Conservation (phyloP, 2,329 filamentous ascomycete species). For the Trichoderma endophyticum region DNA sequence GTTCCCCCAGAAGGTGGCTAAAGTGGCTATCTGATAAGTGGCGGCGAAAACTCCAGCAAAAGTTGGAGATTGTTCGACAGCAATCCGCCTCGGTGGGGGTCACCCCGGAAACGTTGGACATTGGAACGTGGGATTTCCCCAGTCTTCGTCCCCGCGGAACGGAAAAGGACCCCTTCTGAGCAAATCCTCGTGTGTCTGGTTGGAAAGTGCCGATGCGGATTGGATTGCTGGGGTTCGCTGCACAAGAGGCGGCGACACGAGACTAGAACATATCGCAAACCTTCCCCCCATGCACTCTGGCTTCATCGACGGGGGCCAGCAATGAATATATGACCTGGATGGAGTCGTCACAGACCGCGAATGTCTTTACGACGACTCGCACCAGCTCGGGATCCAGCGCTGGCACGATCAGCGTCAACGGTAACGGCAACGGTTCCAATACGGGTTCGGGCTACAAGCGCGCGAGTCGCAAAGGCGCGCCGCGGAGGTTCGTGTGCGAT, state of each 20-base stretch:
- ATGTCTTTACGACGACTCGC: slow-evolving; percentile 14
- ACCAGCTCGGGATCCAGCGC: slow-evolving; percentile 5
- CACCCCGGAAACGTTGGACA: slow-evolving; percentile 18
- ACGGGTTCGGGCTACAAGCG: slow-evolving; percentile 42
- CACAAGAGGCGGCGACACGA: slow-evolving; percentile 3
- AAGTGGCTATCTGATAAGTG: not conserved
- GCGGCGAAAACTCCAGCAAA: not conserved
- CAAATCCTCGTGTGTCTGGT: not conserved
- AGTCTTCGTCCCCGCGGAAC: slow-evolving; percentile 17
- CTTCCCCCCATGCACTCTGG: slow-evolving; percentile 11
- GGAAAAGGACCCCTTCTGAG: slow-evolving; percentile 2
- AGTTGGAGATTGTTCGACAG: not conserved
- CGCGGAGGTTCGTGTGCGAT: slow-evolving; percentile 58
- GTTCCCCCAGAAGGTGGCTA: not conserved
- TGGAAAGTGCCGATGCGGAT: not conserved
- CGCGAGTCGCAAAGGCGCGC: slow-evolving; percentile 50
- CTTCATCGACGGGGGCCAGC: slow-evolving; percentile 16
- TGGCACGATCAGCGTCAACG: slow-evolving; percentile 3
- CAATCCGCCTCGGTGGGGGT: slow-evolving; percentile 20
- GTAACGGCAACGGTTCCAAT: not conserved
- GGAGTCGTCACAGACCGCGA: slow-evolving; percentile 24
- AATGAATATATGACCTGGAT: slow-evolving; percentile 22
- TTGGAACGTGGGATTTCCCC: slow-evolving; percentile 14
- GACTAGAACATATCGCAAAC: not conserved
- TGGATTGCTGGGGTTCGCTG: slow-evolving; percentile 13